Base-by-base conservation (phyloP, 176 grass and related monocot species). In the Oryza coarctata region DNA sequence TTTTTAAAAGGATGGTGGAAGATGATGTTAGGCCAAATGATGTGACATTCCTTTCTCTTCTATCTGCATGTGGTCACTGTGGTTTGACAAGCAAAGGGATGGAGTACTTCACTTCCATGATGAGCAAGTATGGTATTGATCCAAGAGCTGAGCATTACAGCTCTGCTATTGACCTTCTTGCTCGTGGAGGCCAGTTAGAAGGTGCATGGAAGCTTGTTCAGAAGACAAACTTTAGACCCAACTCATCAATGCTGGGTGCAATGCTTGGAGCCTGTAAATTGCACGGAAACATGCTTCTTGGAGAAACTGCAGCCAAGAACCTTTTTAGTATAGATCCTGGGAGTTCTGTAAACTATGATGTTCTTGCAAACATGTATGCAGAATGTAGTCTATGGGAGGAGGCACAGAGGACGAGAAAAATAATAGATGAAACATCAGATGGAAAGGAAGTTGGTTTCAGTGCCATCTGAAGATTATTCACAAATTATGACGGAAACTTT, bases 1-100 rank as follows among this genome's bases (percentile, higher is more conserved):
- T 98, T 83, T 98, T 98, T 77, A 44, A 76, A 55, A 87, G 76
- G 49, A 98, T 98, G 95, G 86, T 86, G 75, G 79, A 93, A 50
- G 86, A 94, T 64, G 84, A 86, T 57, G 90, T 94, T 50, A 89
- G 88, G 71, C 92, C 90, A 89, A 94, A 98, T 31, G 90, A 92
- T 45, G 79, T 94, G 31, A 98, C 95, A 82, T 98, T 94, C 88
- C 89, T 97, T 80, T 80, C 89, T 65, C 77, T 97, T 82, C 77
- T 92, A 25, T 90, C 92, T 70, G 79, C 87, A 3, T 97, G 91
- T 78, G 86, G 89, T 50, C 90, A 94, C 70, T 89, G 87, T 57
- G 91, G 87, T 69, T 75, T 87, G 55, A 85, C 68, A 57, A 88
- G 63, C 66, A 86, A 86, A 78, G 91, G 94, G 67, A 82, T 97